A percentile compares a stretch with the other conserved stretches of the same genome.
These are phyloP conservation scores for Solanum hybrid DNA, from an alignment of 305 asterid species.

Conservation along the genomic window DNA sequence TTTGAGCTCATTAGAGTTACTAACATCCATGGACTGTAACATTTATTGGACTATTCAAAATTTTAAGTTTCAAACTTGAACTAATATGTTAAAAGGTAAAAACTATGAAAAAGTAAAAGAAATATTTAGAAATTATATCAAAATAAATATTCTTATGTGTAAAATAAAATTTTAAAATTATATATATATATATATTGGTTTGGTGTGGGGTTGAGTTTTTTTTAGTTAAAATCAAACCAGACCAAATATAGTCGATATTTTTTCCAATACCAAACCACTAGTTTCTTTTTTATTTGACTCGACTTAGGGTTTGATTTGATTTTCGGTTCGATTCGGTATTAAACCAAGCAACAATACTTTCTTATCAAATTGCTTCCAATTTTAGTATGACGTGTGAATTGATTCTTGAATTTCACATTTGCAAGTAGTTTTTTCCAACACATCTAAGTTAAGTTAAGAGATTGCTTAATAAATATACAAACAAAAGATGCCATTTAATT, in stretches of 20 bases:
- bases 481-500: neutral
- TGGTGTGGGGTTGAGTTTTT: neutral
- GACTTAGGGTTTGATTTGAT: neutral
- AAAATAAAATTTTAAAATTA: too few species aligned
- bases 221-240: too few species aligned
- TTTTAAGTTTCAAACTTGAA: neutral
- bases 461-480: neutral
- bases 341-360: neutral
- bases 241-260: too few species aligned
- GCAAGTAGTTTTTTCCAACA: neutral
- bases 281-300: too few species aligned
- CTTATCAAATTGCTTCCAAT: neutral
- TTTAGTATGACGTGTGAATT: neutral
- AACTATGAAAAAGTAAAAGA: too few species aligned
- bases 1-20: neutral
- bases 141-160: too few species aligned
- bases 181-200: too few species aligned
- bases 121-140: neutral
- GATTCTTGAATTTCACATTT: neutral
- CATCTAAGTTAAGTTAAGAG: neutral
- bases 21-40: neutral
- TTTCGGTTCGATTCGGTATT: accelerated
- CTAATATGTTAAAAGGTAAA: neutral
- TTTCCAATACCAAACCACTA: neutral
- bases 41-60: neutral